Base-by-base conservation (phyloP, 805 yeast genomes). In the Candida khao-thaluensis region DNA sequence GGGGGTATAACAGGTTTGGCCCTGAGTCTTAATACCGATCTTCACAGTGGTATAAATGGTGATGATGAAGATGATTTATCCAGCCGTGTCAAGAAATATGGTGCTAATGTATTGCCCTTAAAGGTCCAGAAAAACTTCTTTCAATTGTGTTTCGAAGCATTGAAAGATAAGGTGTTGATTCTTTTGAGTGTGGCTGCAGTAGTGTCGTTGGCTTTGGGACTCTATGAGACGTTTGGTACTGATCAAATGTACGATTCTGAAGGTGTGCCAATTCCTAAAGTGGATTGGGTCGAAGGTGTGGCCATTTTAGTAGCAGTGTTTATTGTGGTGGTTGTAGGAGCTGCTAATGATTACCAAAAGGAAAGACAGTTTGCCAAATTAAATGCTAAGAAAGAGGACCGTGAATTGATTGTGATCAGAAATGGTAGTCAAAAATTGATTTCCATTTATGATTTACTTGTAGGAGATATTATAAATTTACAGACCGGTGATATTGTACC, bases 251-350 rank as follows among this genome's bases (percentile, higher is more conserved):
- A 76, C 51, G 96, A 91, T 59, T 79, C 76, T 5, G 86, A 87
- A 47, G 95, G 96, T 18, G 71, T 78, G 16, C 70, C 78, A 15
- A 60, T 80, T 40, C 96, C 97, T 12, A 77, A 81, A 52, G 95
- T 93, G 22, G 96, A 91, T 53, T 93, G 98, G 97, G 96, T 95
- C 34, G 99, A 93, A 69, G 99, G 99, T 51, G 95, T 90, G 26
- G 99, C 99, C 28, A 93, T 93, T 56, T 77, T 93, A 50, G 84
- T 84, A 3, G 99, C 99, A 15, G 85, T 93, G 17, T 53, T 79
- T 4, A 91, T 93, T 43, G 98, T 93, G 23, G 96, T 91, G 4
- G 48, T 87, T 2, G 99, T 95, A 10, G 95, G 97, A 35, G 93
- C 96, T 2, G 83, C 78, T n/a, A 93, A 93, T 60, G 99, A 93